phyloP scores from a whole-genome alignment of 179 eudicot genomes.

The Camellia oleifera region DNA sequence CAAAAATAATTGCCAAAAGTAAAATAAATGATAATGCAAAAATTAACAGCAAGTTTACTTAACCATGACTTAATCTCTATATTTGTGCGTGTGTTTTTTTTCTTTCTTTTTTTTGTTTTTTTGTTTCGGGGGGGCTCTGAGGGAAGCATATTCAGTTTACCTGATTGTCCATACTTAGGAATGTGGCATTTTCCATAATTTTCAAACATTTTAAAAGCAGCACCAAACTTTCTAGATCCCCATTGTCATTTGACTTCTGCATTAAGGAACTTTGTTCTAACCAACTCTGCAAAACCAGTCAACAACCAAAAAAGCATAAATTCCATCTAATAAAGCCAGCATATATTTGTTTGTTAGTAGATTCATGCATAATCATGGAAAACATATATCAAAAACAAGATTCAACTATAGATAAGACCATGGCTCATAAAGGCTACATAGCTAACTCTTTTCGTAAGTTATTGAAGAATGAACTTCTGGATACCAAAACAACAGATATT shows the following conservation, averaged over 20 bases:
- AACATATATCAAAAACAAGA: neutral
- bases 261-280: conserved; percentile 34
- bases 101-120: neutral
- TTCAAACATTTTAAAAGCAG: conserved; percentile 82
- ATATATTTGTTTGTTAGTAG: too few relatives aligned
- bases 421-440: too few relatives aligned
- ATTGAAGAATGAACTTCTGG: too few relatives aligned
- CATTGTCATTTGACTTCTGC: conserved; percentile 41
- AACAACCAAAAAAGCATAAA: neutral
- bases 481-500: too few relatives aligned
- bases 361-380: neutral
- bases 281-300: conserved; percentile 48
- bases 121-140: neutral
- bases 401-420: too few relatives aligned
- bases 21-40: neutral
- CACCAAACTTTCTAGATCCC: conserved; percentile 50
- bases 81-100: too few relatives aligned
- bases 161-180: conserved; percentile 90
- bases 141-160: conserved; percentile 24
- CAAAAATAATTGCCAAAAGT: neutral
- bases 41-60: too few relatives aligned
- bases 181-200: conserved; percentile 90
- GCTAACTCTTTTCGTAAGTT: too few relatives aligned
- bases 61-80: too few relatives aligned
- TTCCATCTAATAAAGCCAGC: neutral